Base-by-base conservation (phyloP, 2,329 filamentous ascomycete species). In the Ceratocystis ficicola region DNA sequence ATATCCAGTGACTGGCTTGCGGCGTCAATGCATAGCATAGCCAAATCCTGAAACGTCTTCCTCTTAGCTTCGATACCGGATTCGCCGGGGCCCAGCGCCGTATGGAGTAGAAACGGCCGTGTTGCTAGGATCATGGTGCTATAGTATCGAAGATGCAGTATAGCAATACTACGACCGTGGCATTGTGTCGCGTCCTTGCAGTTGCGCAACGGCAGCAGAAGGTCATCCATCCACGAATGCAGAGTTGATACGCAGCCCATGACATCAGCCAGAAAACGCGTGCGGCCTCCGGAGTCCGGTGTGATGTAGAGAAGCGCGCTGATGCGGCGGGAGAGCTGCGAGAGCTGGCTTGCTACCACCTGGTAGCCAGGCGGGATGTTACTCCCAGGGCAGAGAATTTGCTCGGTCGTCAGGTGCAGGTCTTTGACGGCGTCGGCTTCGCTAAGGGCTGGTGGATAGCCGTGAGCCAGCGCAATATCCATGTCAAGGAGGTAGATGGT, bases 351-450 rank as follows among this genome's bases (percentile, higher is more conserved):
- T 1, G 70, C 70, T 3, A 70, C 68, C 0, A 69, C 64, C 25
- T 72, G 70, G 55, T 71, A 72, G 63, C 70, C 69, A 2, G 71
- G 69, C 0, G 71, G 71, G 69, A 72, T 72, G 60, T 71, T 69
- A 10, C 70, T 71, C 2, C 71, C 71, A 1, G 71, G 70, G 12
- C 70, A 69, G 1, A 72, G 69, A 2, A 72, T 71, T 69, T 72
- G 68, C 17, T 63, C 63, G 7, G 57, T 65, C n/a, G 66, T 32
- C 7, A 60, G 30, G 25, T 65, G 64, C 6, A 67, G 60, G 6
- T 65, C 57, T 12, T 41, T 28, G 15, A 63, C 20, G 7, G 59
- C 63, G 25, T 67, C 64, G 8, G 70, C 69, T 3, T 72, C 69
- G 46, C 64, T 65, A 22, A 72, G 67, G 12, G 71, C 69, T 0